phyloP scores from a whole-genome alignment of 306 rosid species.

The Pyrus bretschneideri region DNA sequence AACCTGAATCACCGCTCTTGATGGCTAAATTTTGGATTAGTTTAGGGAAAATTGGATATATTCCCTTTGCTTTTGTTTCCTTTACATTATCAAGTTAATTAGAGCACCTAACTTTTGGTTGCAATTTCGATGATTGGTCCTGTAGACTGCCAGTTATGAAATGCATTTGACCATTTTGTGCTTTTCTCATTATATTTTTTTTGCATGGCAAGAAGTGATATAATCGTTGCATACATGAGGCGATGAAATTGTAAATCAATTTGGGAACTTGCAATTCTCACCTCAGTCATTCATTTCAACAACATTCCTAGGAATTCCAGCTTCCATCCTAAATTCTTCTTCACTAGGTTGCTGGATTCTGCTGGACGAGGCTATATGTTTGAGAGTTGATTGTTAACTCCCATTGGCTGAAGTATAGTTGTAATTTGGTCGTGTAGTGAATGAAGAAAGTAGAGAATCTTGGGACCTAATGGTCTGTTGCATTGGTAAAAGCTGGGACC shows the following conservation, averaged over 20 bases:
- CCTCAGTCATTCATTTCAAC: not conserved
- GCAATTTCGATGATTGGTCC: not conserved
- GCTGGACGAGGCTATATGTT: not conserved
- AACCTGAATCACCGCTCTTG: not conserved
- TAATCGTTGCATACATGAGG: not conserved
- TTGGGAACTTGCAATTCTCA: not conserved
- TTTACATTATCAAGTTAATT: not conserved
- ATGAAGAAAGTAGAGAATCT: not conserved
- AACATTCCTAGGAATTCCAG: not conserved
- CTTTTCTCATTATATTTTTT: not conserved
- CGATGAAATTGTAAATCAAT: not conserved
- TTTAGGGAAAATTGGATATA: not conserved
- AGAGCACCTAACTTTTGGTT: not conserved
- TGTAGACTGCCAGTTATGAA: not conserved
- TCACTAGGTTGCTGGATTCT: constrained; percentile 1
- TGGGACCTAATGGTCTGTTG: not conserved
- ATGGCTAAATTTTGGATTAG: not conserved
- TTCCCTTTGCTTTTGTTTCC: not conserved
- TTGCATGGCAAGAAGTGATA: not conserved
- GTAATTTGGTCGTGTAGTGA: not conserved
- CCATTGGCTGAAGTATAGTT: not conserved
- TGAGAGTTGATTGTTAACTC: not conserved
- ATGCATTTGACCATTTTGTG: not conserved
- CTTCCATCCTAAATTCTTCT: not conserved
- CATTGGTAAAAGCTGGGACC: not conserved